Conservation (phyloP, 2,329 filamentous ascomycete genomes). For the Xylaria sp. region DNA sequence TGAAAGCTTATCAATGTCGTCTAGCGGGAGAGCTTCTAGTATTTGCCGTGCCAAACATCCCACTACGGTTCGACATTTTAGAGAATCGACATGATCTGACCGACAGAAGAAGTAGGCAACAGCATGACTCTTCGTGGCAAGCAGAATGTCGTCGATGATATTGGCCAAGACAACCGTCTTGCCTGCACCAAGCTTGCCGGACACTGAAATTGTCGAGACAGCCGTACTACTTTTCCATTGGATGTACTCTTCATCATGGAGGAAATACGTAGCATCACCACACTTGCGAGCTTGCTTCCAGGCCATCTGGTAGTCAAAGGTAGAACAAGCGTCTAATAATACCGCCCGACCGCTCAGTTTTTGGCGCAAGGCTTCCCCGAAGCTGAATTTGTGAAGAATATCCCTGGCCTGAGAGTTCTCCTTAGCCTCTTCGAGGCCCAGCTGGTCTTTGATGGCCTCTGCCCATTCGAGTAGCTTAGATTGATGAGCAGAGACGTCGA, state of each 20-base stretch:
- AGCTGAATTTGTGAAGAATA: not conserved
- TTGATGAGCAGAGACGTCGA: constrained; percentile 50
- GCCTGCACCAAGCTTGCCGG: constrained; percentile 57
- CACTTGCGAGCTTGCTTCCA: constrained; percentile 57
- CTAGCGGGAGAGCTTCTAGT: constrained; percentile 10
- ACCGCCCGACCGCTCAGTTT: constrained; percentile 23
- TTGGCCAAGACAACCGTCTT: constrained; percentile 60
- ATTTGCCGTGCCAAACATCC: constrained; percentile 36
- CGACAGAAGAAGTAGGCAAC: constrained; percentile 52
- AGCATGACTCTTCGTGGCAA: constrained; percentile 43
- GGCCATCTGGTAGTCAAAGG: constrained; percentile 52
- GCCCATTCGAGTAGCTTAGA: constrained; percentile 52
- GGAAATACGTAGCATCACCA: constrained; percentile 51
- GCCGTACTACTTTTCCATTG: constrained; percentile 3
- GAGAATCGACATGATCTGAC: constrained; percentile 21
- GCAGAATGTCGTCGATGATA: constrained; percentile 54
- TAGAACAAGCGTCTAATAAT: constrained; percentile 55
- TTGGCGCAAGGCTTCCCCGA: not conserved
- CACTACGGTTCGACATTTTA: constrained; percentile 19
- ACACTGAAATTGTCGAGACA: constrained; percentile 49
- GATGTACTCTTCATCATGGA: not conserved
- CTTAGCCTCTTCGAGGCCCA: constrained; percentile 21
- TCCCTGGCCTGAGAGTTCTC: constrained; percentile 14
- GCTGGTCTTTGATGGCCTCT: constrained; percentile 51
- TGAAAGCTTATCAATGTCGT: not conserved